Percentiles rank a stretch among this genome's conserved stretches.
Conservation (phyloP, 495 filamentous ascomycete genomes). For the Hypomontagnella submonticulosa region DNA sequence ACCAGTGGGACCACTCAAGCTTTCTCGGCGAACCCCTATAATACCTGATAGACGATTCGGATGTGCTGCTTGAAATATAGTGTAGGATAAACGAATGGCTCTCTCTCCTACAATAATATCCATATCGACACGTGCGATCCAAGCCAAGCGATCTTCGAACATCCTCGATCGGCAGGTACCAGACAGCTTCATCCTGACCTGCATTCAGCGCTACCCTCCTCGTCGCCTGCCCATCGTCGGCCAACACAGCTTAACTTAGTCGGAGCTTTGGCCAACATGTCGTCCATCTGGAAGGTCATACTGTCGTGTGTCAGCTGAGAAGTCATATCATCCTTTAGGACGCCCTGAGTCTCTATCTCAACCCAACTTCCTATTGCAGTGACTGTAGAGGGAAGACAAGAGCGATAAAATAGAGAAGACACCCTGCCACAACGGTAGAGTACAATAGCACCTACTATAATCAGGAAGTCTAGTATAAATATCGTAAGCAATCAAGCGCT, state of each 20-base stretch:
- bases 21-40: constrained; percentile 23
- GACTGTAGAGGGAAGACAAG: background rate
- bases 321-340: background rate
- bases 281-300: constrained; percentile 18
- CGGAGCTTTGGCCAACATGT: background rate
- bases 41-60: background rate
- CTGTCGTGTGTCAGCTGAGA: constrained; percentile 10
- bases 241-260: background rate
- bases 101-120: background rate
- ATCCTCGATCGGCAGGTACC: constrained; percentile 37
- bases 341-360: constrained; percentile 1
- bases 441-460: too few relatives aligned
- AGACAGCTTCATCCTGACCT: constrained; percentile 19
- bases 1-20: constrained; percentile 14
- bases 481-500: too few relatives aligned
- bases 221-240: background rate
- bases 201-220: constrained; percentile 22
- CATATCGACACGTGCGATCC: background rate
- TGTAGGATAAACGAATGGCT: constrained; percentile 4
- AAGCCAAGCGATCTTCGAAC: constrained; percentile 8
- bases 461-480: too few relatives aligned
- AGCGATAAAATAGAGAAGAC: too few relatives aligned
- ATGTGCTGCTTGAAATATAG: constrained; percentile 1
- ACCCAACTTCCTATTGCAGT: constrained; percentile 24
- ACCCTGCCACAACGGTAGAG: too few relatives aligned